phyloP scores from a whole-genome alignment of 192 early-diverging fungal genomes.

The Lobosporangium transversale region DNA sequence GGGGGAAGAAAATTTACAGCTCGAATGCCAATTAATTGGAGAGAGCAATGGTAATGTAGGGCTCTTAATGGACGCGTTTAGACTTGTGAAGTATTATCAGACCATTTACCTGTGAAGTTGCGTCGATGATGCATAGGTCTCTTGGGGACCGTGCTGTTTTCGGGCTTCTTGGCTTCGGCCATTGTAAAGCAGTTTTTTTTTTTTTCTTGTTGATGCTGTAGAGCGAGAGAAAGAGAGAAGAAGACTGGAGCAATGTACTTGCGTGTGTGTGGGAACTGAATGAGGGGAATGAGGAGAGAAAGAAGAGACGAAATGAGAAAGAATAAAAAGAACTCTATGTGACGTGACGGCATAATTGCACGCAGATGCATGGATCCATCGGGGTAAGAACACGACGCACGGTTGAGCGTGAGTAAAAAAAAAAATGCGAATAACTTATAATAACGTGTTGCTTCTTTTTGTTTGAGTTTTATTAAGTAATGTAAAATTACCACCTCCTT shows the following conservation, averaged over 20 bases:
- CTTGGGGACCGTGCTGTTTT: slow-evolving; percentile 30
- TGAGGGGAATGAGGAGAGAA: slow-evolving; percentile 13
- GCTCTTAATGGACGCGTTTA: too few relatives aligned
- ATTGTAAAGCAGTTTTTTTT: slow-evolving; percentile 8
- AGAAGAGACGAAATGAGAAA: slow-evolving; percentile 1
- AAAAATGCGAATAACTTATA: too few relatives aligned
- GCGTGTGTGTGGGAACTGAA: slow-evolving; percentile 22
- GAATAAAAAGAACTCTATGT: not conserved
- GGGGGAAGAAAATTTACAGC: too few relatives aligned
- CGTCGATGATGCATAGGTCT: slow-evolving; percentile 54
- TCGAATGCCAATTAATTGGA: too few relatives aligned
- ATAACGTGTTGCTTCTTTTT: too few relatives aligned
- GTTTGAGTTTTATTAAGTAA: not conserved
- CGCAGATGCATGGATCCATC: too few relatives aligned
- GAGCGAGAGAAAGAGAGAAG: not conserved
- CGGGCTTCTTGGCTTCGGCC: slow-evolving; percentile 37
- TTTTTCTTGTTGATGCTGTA: not conserved
- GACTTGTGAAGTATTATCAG: too few relatives aligned
- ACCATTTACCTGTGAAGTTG: slow-evolving; percentile 44
- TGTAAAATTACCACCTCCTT: not conserved
- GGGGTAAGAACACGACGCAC: too few relatives aligned
- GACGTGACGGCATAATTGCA: not conserved
- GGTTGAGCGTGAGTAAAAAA: slow-evolving; percentile 2
- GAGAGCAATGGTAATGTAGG: too few relatives aligned
- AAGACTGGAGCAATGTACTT: too few relatives aligned